Conservation (phyloP, 768 basidiomycete species). For the Phanerodontia chrysosporium region DNA sequence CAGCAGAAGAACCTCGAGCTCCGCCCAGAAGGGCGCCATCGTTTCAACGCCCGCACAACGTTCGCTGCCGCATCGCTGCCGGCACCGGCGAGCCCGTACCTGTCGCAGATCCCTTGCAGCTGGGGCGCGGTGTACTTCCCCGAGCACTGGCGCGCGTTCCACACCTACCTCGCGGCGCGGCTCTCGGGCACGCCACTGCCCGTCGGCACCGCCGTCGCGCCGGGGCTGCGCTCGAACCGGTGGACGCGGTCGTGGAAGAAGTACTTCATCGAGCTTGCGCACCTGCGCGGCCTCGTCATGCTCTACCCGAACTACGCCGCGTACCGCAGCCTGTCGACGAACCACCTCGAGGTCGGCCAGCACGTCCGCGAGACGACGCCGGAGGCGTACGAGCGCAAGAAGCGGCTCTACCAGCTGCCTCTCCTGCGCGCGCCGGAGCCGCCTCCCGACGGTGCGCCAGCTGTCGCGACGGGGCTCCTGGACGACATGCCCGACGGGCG, state of each 20-base stretch:
- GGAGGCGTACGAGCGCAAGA: slow-evolving; percentile 47
- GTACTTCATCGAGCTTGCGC: slow-evolving; percentile 83
- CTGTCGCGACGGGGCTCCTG: slow-evolving; percentile 38
- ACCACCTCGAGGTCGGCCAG: slow-evolving; percentile 81
- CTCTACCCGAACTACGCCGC: slow-evolving; percentile 80
- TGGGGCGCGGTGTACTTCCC: slow-evolving; percentile 94
- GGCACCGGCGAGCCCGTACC: slow-evolving; percentile 59
- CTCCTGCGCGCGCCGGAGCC: slow-evolving; percentile 59
- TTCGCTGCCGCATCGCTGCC: slow-evolving; percentile 43
- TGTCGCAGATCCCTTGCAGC: slow-evolving; percentile 85
- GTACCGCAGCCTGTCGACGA: slow-evolving; percentile 80
- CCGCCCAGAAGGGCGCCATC: slow-evolving; percentile 56
- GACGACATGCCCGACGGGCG: slow-evolving; percentile 51
- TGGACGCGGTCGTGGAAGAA: slow-evolving; percentile 88
- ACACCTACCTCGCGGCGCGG: slow-evolving; percentile 67
- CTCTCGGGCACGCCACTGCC: slow-evolving; percentile 47
- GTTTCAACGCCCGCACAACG: slow-evolving; percentile 60
- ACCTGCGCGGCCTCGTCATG: slow-evolving; percentile 82
- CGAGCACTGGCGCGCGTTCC: slow-evolving; percentile 84
- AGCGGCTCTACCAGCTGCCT: slow-evolving; percentile 63
- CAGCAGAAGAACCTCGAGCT: slow-evolving; percentile 83
- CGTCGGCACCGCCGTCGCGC: slow-evolving; percentile 51
- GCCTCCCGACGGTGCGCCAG: slow-evolving; percentile 17
- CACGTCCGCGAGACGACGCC: slow-evolving; percentile 62
- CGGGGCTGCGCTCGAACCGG: slow-evolving; percentile 70